Conservation (phyloP, 2,329 filamentous ascomycete genomes). For the Colletotrichum sp. region DNA sequence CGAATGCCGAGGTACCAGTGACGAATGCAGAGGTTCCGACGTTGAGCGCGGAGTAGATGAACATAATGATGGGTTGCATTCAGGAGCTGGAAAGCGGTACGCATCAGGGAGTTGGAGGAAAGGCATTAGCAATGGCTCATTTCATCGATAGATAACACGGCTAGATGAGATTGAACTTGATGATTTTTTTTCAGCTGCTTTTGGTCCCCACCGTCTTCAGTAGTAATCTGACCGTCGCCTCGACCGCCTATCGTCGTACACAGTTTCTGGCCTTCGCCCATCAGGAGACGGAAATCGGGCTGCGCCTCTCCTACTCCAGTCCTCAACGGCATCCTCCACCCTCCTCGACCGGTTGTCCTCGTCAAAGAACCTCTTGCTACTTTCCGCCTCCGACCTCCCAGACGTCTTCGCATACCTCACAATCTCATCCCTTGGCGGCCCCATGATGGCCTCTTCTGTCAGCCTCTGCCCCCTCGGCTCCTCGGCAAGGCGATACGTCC, state of each 20-base stretch:
- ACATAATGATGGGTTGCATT: neutral
- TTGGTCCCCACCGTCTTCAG: neutral
- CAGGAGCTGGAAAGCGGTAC: neutral
- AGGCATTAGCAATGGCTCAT: neutral
- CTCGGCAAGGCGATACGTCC: neutral
- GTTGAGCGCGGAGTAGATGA: slow-evolving; percentile 19
- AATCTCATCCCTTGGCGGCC: slow-evolving; percentile 2
- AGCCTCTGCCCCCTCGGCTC: neutral
- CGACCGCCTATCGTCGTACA: neutral
- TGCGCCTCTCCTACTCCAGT: slow-evolving; percentile 4
- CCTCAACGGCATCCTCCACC: slow-evolving; percentile 4
- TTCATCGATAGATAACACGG: neutral
- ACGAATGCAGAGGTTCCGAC: neutral
- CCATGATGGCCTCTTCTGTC: neutral
- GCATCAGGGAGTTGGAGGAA: neutral
- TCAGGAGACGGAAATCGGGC: neutral
- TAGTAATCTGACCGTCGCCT: neutral
- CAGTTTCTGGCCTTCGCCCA: neutral
- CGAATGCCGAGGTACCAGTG: neutral
- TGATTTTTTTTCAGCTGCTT: neutral
- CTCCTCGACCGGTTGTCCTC: neutral
- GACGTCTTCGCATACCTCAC: slow-evolving; percentile 3
- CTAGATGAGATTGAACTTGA: neutral
- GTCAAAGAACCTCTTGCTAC: neutral
- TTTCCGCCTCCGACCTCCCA: neutral